Percentiles rank a stretch among this genome's conserved stretches.
These are phyloP conservation scores for Serendipita sp. DNA, from an alignment of 768 basidiomycete species.

Conservation along the genomic window DNA sequence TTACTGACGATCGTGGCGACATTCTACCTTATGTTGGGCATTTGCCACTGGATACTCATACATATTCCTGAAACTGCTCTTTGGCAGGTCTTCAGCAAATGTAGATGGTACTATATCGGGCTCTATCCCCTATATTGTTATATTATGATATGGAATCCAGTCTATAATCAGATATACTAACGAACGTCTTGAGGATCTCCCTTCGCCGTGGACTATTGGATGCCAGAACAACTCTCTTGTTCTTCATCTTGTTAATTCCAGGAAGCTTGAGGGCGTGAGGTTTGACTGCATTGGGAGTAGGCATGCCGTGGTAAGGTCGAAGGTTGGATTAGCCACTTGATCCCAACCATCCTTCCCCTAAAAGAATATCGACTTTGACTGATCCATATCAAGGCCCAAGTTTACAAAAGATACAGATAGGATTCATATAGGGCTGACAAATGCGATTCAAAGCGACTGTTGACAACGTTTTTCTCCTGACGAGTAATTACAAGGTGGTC, in stretches of 20 bases:
- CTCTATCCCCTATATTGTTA: conserved; percentile 32
- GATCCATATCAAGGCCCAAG: too few species aligned
- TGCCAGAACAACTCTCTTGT: conserved; percentile 69
- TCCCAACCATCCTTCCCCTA: background rate
- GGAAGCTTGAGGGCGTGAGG: conserved; percentile 18
- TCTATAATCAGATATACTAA: conserved; percentile 24
- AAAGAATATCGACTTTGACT: background rate
- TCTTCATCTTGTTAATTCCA: conserved; percentile 40
- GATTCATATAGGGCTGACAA: background rate
- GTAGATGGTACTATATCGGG: conserved; percentile 60
- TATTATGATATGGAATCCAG: background rate
- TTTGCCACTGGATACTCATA: conserved; percentile 66
- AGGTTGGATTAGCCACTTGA: background rate
- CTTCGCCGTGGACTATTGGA: conserved; percentile 74
- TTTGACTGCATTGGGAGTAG: conserved; percentile 13
- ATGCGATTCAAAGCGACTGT: conserved; percentile 2
- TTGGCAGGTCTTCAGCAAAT: conserved; percentile 64
- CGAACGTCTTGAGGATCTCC: conserved; percentile 65
- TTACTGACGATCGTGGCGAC: background rate
- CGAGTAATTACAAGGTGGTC: background rate
- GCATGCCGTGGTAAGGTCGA: background rate
- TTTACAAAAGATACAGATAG: too few species aligned
- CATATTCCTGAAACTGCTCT: conserved; percentile 49
- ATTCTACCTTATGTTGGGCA: conserved; percentile 41
- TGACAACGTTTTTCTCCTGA: background rate